Evolutionary conservation across 768 basidiomycete species (phyloP).

Genomic region (Cubamyces lactineus): DNA sequence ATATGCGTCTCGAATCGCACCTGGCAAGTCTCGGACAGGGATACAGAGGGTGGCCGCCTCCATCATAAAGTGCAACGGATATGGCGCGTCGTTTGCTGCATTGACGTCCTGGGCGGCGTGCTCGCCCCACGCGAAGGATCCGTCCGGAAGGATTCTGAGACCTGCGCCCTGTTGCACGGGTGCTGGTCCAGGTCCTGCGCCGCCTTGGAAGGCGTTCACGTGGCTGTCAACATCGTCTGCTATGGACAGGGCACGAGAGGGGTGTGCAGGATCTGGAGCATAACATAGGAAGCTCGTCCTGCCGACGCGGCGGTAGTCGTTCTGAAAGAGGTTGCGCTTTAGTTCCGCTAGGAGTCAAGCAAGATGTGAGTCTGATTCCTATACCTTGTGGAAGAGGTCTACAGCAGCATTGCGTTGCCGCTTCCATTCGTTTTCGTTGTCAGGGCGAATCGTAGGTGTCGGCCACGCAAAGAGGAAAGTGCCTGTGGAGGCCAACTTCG

Average conservation of each 20-base stretch:
- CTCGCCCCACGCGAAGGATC: not conserved
- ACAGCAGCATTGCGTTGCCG: not conserved
- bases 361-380: not conserved
- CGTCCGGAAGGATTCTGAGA: not conserved
- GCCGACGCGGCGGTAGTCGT: conserved; percentile 27
- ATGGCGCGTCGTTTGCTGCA: conserved; percentile 1
- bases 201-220: not conserved
- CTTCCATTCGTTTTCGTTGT: conserved; percentile 7
- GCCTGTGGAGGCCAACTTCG: not conserved
- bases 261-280: conserved; percentile 17
- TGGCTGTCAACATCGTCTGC: conserved; percentile 15
- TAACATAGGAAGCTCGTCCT: conserved; percentile 25
- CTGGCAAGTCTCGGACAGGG: not conserved
- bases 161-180: not conserved
- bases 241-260: conserved; percentile 17
- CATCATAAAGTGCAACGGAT: conserved; percentile 20
- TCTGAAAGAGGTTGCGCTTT: conserved; percentile 8
- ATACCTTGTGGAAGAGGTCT: conserved; percentile 26
- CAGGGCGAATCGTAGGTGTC: not conserved
- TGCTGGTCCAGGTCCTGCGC: not conserved
- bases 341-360: not conserved
- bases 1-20: conserved; percentile 10
- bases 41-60: not conserved
- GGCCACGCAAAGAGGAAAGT: conserved; percentile 25
- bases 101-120: not conserved